phyloP scores from a whole-genome alignment of 441 rosid genomes.

The Flueggea neowawraea region DNA sequence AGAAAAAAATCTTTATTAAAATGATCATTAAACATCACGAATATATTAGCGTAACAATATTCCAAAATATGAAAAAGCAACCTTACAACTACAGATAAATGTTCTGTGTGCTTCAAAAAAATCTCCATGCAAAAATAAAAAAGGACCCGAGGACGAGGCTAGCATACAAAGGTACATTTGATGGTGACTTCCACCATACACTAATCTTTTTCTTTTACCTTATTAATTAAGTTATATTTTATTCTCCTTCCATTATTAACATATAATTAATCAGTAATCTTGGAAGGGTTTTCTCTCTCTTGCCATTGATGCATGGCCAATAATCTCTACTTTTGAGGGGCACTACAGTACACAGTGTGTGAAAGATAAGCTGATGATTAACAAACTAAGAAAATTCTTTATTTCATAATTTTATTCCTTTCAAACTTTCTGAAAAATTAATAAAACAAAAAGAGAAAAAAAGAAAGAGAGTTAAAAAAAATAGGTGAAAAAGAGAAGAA shows the following conservation, averaged over 20 bases:
- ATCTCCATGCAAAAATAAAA: constrained; percentile 20
- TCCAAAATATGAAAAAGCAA: too few relatives aligned
- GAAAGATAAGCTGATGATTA: too few relatives aligned
- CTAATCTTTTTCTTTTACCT: constrained; percentile 8
- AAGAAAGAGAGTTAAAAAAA: too few relatives aligned
- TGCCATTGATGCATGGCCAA: constrained; percentile 32
- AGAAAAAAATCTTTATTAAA: too few relatives aligned
- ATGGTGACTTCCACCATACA: constrained; percentile 63
- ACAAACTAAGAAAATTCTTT: too few relatives aligned
- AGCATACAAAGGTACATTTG: constrained; percentile 68
- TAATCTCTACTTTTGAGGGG: neutral
- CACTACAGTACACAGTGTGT: too few relatives aligned
- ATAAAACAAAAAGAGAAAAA: too few relatives aligned
- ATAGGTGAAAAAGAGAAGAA: neutral
- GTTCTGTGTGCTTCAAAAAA: neutral
- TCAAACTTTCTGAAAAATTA: too few relatives aligned
- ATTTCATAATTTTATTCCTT: too few relatives aligned
- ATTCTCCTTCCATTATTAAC: neutral
- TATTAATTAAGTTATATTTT: constrained; percentile 16
- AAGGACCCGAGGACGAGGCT: constrained; percentile 25
- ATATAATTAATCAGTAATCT: constrained; percentile 1
- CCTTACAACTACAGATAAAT: too few relatives aligned
- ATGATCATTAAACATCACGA: too few relatives aligned
- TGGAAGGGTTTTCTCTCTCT: constrained; percentile 26
- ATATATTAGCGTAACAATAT: too few relatives aligned